Percentiles rank a stretch among this genome's conserved stretches.
phyloP scores from a whole-genome alignment of 192 early-diverging fungal genomes.

The Mortierella alpina region DNA sequence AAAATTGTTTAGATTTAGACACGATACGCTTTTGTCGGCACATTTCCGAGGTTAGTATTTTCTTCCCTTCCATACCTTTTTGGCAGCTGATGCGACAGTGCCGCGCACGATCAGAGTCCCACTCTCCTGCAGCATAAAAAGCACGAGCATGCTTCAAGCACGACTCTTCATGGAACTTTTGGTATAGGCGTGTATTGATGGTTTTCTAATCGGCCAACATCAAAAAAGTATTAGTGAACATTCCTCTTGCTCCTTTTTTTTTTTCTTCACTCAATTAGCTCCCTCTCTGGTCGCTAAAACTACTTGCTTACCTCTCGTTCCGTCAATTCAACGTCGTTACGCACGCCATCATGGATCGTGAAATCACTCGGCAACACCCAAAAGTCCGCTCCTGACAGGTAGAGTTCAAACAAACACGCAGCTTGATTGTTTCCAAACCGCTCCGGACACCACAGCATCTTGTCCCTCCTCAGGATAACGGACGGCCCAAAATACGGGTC shows the following conservation, averaged over 20 bases:
- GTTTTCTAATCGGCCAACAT: conserved; percentile 43
- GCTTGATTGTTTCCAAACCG: conserved; percentile 67
- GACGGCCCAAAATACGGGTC: conserved; percentile 70
- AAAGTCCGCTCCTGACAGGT: conserved; percentile 63
- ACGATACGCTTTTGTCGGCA: no score
- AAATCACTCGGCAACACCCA: conserved; percentile 67
- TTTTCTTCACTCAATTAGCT: no score
- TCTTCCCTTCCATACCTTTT: conserved; percentile 11
- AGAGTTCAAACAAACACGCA: conserved; percentile 63
- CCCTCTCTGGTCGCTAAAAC: neutral
- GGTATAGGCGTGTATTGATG: conserved; percentile 61
- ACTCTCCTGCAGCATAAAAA: conserved; percentile 58
- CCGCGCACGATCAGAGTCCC: conserved; percentile 55
- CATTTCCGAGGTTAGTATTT: no score
- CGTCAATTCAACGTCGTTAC: conserved; percentile 28
- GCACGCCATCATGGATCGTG: conserved; percentile 45
- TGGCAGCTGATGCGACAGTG: conserved; percentile 50
- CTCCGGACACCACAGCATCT: conserved; percentile 67
- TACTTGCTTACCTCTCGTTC: conserved; percentile 56
- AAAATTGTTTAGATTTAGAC: neutral
- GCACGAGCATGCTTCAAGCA: conserved; percentile 65
- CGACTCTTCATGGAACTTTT: conserved; percentile 65
- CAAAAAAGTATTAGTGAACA: neutral
- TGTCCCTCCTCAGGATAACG: conserved; percentile 60
- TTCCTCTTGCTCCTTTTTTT: no score